A percentile compares a stretch with the other conserved stretches of the same genome.
These are phyloP conservation scores for Aspergillus melleus DNA, from an alignment of 2,329 filamentous ascomycete species.

Conservation along the genomic window DNA sequence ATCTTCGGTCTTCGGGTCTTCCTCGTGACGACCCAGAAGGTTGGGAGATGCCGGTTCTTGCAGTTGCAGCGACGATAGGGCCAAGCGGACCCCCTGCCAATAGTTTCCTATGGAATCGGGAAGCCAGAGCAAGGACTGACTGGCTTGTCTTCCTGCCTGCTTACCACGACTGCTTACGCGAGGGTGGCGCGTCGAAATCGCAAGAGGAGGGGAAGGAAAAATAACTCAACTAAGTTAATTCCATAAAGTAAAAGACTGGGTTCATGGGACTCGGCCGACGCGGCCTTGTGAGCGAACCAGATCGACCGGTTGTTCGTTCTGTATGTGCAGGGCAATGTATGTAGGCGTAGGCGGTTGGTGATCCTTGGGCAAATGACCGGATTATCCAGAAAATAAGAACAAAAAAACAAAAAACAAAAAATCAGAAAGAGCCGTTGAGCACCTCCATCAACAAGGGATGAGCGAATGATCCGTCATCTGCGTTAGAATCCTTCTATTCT, in stretches of 20 bases:
- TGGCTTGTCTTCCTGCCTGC: background rate
- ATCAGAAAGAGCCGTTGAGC: background rate
- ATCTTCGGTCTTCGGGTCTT: background rate
- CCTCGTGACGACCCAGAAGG: background rate
- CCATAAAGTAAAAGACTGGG: background rate
- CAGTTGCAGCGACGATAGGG: background rate
- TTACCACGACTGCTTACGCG: background rate
- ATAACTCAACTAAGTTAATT: background rate
- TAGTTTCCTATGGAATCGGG: background rate
- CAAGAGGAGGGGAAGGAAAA: background rate
- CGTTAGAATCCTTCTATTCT: background rate
- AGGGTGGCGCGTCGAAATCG: background rate
- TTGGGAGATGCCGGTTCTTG: background rate
- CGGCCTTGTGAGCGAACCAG: background rate
- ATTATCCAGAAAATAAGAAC: background rate
- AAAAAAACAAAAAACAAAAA: background rate
- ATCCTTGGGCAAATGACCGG: background rate
- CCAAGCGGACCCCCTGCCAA: background rate
- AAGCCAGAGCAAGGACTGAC: background rate
- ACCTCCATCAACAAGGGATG: background rate
- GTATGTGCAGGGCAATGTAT: background rate
- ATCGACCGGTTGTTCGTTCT: background rate
- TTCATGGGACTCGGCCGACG: background rate
- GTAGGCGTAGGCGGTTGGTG: background rate
- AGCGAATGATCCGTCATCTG: constrained; percentile 4